phyloP scores from a whole-genome alignment of 108 stramenopile genomes.

The Bacterosira constricta region DNA sequence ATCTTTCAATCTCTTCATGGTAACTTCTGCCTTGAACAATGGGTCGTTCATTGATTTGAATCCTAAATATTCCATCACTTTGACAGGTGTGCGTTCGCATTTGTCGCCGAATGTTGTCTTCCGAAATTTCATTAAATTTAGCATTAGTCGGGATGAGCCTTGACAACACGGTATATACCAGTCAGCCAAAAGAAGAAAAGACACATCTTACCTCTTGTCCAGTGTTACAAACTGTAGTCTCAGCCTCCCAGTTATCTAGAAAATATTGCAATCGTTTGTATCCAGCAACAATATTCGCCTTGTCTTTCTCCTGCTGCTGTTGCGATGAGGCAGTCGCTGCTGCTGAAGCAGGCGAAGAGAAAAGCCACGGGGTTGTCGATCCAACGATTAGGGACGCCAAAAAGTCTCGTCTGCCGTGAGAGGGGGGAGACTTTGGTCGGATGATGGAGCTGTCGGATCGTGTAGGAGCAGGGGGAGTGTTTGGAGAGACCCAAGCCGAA shows the following conservation, averaged over 20 bases:
- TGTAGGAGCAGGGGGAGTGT: too few relatives aligned
- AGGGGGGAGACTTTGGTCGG: neutral
- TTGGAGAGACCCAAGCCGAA: too few relatives aligned
- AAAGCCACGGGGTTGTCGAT: neutral
- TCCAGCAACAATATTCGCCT: constrained; percentile 68
- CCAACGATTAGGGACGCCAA: neutral
- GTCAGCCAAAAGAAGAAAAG: too few relatives aligned
- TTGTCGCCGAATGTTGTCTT: constrained; percentile 48
- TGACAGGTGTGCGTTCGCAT: constrained; percentile 79
- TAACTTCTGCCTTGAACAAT: constrained; percentile 76
- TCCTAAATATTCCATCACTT: constrained; percentile 85
- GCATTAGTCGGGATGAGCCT: too few relatives aligned
- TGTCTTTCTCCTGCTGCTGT: constrained; percentile 64
- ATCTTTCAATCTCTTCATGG: constrained; percentile 61
- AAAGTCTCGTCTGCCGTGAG: neutral
- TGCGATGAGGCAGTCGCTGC: constrained; percentile 2
- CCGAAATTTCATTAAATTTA: neutral
- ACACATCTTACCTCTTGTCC: constrained; percentile 47
- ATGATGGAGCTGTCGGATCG: too few relatives aligned
- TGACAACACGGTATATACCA: too few relatives aligned
- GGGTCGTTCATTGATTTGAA: constrained; percentile 77
- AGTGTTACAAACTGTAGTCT: constrained; percentile 78
- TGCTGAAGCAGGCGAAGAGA: constrained; percentile 15
- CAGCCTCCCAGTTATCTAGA: constrained; percentile 81
- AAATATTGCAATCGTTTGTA: constrained; percentile 77